Evolutionary conservation across 2,329 filamentous ascomycete genomes (phyloP), one percentile per base, ranked within the genome.

Genomic region (Fusarium oligoseptatum): DNA sequence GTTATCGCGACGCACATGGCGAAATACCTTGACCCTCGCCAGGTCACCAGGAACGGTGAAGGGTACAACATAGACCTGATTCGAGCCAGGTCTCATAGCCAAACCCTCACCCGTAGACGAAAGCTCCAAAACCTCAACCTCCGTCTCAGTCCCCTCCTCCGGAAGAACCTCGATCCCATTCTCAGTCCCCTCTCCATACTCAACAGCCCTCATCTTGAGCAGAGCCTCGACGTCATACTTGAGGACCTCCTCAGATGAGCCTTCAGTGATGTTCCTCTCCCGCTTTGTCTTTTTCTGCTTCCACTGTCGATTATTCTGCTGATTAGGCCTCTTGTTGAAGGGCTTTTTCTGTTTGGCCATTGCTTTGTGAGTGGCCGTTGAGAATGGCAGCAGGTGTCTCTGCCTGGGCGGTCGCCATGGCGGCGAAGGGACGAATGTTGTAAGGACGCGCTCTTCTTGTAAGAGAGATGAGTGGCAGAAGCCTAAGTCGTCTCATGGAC

Each of bases 21-120:
- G 92, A 81, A 93, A 92, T 52, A 97, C 91, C 81, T 95, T 97
- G 71, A 93, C 93, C 67, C 89, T 91, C 68, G 94, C 92, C 3
- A 87, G 88, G 82, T 99, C 97, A 34, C 97, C 97, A 0, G 97
- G 95, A 2, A 96, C 89, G 24, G 93, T 90, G 81, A 98, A 99
- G 5, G 96, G 95, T 2, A 98, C 92, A 60, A 97, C 92, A 80
- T 95, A 98, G 82, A 98, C 87, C 69, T 88, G 89, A 64, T 82
- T 79, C 84, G 85, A 92, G 69, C 90, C 88, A 32, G 90, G 85
- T n/a, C 90, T 89, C 67, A 94, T 86, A 5, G 94, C 97, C 66
- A 99, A 88, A 3, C 95, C 97, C 77, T 98, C 97, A 63, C 97
- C 97, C 0, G 94, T 98, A 0, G 96, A 98, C 0, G 96, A 97